Percentiles rank a stretch among this genome's conserved stretches.
Evolutionary conservation across 768 basidiomycete species (phyloP).

Genomic region (Suillus subluteus): DNA sequence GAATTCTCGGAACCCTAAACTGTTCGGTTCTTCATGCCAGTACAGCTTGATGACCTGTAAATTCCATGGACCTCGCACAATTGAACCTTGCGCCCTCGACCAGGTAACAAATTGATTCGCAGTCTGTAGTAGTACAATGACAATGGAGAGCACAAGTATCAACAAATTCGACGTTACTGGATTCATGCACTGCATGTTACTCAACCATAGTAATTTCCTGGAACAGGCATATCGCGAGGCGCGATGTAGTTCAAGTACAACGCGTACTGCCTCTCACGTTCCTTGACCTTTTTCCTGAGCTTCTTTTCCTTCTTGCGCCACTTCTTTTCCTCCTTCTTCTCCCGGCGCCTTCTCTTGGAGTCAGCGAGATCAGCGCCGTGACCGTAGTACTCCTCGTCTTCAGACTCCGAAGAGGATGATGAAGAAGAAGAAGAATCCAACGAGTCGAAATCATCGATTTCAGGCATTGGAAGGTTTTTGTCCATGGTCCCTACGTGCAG

Average conservation of each 20-base stretch:
- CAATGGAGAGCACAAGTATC: constrained; percentile 2
- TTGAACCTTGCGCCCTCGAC: not conserved
- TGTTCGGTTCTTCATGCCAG: not conserved
- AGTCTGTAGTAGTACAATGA: constrained; percentile 6
- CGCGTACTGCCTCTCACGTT: constrained; percentile 63
- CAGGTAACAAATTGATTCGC: not conserved
- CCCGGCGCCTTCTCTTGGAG: constrained; percentile 53
- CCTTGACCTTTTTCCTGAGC: constrained; percentile 57
- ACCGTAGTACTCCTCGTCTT: constrained; percentile 53
- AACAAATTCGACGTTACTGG: constrained; percentile 5
- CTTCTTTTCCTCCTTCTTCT: constrained; percentile 63
- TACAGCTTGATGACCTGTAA: not conserved
- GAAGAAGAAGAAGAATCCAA: constrained; percentile 30
- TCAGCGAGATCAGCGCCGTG: constrained; percentile 51
- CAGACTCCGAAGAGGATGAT: constrained; percentile 44
- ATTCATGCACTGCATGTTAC: constrained; percentile 1
- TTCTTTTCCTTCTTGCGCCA: constrained; percentile 68
- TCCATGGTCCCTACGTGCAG: constrained; percentile 57
- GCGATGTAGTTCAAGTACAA: constrained; percentile 61
- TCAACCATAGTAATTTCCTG: constrained; percentile 32
- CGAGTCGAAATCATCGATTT: constrained; percentile 38
- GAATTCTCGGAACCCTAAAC: not conserved
- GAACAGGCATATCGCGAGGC: constrained; percentile 34
- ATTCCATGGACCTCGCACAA: not conserved
- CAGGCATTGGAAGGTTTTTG: constrained; percentile 51